Evolutionary conservation across 2,329 filamentous ascomycete genomes (phyloP).

Genomic region (Paecilomyces sp.): DNA sequence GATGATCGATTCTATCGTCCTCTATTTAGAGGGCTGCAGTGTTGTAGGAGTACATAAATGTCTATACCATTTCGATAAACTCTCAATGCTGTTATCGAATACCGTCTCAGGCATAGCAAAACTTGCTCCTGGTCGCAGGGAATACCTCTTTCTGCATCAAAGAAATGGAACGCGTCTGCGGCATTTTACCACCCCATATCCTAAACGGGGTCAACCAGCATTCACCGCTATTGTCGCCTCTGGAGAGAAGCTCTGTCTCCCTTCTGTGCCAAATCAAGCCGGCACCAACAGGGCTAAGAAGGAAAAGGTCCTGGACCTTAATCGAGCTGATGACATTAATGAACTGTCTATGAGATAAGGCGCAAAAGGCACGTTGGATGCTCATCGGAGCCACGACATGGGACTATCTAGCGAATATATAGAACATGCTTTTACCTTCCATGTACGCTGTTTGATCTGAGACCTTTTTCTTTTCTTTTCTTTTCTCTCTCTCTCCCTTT

Average conservation of each 20-base stretch:
- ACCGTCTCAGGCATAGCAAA: neutral
- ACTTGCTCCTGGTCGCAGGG: neutral
- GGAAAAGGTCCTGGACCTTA: neutral
- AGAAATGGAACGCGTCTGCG: too few relatives aligned
- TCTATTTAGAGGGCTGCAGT: neutral
- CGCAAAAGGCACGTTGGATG: neutral
- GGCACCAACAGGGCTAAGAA: neutral
- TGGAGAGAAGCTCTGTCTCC: neutral
- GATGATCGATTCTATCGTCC: neutral
- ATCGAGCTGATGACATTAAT: neutral
- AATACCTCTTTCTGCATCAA: neutral
- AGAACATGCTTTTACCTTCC: too few relatives aligned
- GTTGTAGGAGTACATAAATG: neutral
- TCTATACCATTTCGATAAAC: neutral
- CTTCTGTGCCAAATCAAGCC: neutral
- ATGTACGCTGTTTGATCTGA: too few relatives aligned
- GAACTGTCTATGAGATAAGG: neutral
- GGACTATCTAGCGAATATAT: too few relatives aligned
- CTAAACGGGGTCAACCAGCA: neutral
- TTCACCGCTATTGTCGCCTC: neutral
- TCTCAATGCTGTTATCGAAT: neutral
- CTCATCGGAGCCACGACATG: neutral
- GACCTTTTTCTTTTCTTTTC: neutral
- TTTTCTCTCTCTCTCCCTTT: neutral
- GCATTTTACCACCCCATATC: too few relatives aligned